Base-by-base conservation (phyloP, 2,329 filamentous ascomycete genomes). In the Aspergillus pseudotamarii region DNA sequence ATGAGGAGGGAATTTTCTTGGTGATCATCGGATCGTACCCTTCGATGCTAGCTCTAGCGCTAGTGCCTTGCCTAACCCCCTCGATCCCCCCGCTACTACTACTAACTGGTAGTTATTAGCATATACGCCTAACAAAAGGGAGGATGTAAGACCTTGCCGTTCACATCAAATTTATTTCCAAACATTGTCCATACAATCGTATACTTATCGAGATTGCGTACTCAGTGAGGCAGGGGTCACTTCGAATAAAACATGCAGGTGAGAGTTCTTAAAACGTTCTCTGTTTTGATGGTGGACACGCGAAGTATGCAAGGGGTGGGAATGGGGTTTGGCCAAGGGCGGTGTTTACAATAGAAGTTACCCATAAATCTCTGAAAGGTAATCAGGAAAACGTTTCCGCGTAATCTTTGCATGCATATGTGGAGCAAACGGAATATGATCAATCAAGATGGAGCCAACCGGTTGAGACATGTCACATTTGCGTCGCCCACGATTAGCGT, bases 21-120 rank as follows among this genome's bases (percentile, higher is more conserved):
- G 28, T 10, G 12, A n/a, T 10, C 10, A 23, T n/a, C 2, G 16
- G 21, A 21, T 19, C 46, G 19, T 30, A 62, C 60, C 60, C 21
- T 62, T 62, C 21, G 60, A 38, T 32, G 60, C 60, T 16, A 62
- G 38, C 14, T 58, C 55, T n/a, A 58, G 23, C 5, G 60, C 56
- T n/a, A 62, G 19, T 9, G 55, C 55, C 28, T 62, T 62, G 2
- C 60, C 60, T 51, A 62, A 50, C 5, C 60, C 60, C 48, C 38
- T 58, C 5, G 60, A 62, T 41, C 60, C 60, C 16, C 60, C 60
- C 10, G 60, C 60, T 6, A 62, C 48, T 21, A 62, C 45, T 16
- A 62, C 56, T 9, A 58, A 23, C 60, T 62, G 50, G 4, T 23
- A 11, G 16, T 21, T 45, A 36, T 54, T 41, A 59, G 58, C 28